Evolutionary conservation across 768 basidiomycete species (phyloP), one percentile per base, ranked within the genome.

Genomic region (Goffeauzyma gilvescens): DNA sequence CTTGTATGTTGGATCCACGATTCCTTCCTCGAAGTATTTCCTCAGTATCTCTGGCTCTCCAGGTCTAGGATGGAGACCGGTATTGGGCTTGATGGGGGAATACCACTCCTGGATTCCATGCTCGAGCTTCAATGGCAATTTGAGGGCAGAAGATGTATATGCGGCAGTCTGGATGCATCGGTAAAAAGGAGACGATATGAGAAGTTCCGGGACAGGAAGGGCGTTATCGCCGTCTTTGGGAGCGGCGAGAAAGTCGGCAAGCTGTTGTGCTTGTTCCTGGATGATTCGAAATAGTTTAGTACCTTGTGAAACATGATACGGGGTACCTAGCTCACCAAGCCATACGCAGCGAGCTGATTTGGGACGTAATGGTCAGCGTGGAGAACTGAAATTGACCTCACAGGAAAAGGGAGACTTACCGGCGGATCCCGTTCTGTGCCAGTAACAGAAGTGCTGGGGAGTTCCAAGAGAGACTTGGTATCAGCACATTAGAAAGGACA

Each of bases 41-140:
- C 50, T 27, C 6, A 65, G 50, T 4, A 32, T 14, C 0, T 37
- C 14, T 2, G 59, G 46, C 1, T 38, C 28, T 8, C 42, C 38
- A 4, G 63, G 61, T 5, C 63, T 54, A 6, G 63, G 63, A 44
- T 65, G 63, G 1, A 65, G 51, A 4, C 60, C 60, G 17, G 60
- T 54, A n/a, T 25, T 20, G 10, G 50, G 54, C 13, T 23, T 44
- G 20, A 58, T 52, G n/a, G 52, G 52, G 5, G 61, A 63, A 50
- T 63, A 65, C 61, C 63, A 64, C 40, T 64, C 63, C 38, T 38
- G 35, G 1, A 59, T 53, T 24, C 63, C 63, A 49, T 62, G 61
- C 32, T 65, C 63, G 20, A 63, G 49, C 42, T 31, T 41, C 4
- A 60, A 12, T 15, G 37, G 31, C 18, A 46, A 23, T 0, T 32